Base-by-base conservation (phyloP, 345 rosid genomes). In the Populus tremula region DNA sequence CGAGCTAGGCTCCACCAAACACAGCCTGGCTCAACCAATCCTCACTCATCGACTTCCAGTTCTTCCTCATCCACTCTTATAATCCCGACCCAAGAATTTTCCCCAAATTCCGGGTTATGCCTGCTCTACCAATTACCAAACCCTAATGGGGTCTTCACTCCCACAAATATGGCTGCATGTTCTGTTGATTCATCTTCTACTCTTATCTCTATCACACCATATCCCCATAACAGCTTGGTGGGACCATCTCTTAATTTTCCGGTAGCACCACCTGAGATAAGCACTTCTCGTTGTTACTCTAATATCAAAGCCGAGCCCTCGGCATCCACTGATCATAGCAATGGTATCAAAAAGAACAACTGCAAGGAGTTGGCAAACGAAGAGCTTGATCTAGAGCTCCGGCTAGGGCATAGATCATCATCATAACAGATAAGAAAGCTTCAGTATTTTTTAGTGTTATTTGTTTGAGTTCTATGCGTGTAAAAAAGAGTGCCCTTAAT, bases 311-410 rank as follows among this genome's bases (percentile, higher is more conserved):
- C 80, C 36, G 75, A 83, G 76, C 62, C 87, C 49, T 50, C 79
- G 53, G 62, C 65, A 27, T 56, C 78, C 27, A 36, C 39, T 23
- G 79, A 75, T 79, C 67, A 79, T 17, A 73, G 39, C 62, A 77
- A 77, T 21, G 25, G n/a, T 54, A 54, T 54, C 79, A 67, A 79
- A 8, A 76, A 76, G 59, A 75, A 82, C 80, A 76, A 69, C 54
- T 35, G 36, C 75, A 82, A 74, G 77, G 87, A 85, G 50, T 41
- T 83, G 31, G 84, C 78, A 23, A 76, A 70, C 70, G 94, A 91
- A 84, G 97, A 91, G 80, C 77, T 89, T 83, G 98, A 94, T 91
- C 89, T 94, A 73, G 98, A 92, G 86, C 97, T 94, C 76, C 91
- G 98, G 81, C 84, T 94, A 78, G 93, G 97, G 85, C 91, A 82